phyloP scores from a whole-genome alignment of 2,329 filamentous ascomycete species.

The Pseudohalonectria lignicola region DNA sequence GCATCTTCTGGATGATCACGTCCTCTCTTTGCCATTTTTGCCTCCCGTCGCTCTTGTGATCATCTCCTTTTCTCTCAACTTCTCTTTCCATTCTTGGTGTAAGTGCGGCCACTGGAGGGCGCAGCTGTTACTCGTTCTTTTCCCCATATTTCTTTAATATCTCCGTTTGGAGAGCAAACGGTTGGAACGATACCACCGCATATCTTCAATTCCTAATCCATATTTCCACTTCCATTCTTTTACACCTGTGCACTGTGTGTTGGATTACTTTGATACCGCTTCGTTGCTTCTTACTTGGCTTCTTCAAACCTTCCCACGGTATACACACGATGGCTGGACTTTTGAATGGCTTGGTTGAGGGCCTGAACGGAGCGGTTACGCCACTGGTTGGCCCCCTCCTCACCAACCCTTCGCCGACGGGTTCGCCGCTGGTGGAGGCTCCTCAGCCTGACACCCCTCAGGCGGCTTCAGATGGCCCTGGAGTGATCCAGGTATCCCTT shows the following conservation, averaged over 20 bases:
- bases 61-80: neutral
- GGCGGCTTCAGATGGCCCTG: neutral
- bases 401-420: no score
- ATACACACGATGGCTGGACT: constrained; percentile 1
- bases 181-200: neutral
- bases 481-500: neutral
- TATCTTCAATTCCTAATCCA: no score
- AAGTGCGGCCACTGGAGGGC: neutral
- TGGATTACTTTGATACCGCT: no score
- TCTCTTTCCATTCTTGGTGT: neutral
- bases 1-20: neutral
- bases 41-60: neutral
- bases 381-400: neutral
- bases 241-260: no score
- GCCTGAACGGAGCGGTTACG: neutral
- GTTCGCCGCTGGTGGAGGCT: no score
- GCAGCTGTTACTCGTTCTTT: no score
- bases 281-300: neutral
- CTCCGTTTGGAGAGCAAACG: no score
- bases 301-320: neutral
- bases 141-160: no score
- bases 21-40: neutral
- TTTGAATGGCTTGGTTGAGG: no score
- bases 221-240: no score
- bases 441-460: no score